Base-by-base conservation (phyloP, 306 rosid species). In the Prunus davidiana region DNA sequence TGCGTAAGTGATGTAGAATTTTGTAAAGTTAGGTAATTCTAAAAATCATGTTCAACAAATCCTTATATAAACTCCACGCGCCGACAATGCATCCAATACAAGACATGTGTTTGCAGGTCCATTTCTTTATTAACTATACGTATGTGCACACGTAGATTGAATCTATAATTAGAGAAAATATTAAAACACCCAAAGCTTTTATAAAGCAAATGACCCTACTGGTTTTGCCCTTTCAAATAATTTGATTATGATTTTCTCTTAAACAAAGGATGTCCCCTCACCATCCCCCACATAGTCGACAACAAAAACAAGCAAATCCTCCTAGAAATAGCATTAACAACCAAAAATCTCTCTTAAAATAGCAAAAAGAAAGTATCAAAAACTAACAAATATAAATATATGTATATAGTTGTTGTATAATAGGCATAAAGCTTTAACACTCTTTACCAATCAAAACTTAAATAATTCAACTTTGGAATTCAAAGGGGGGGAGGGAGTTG, bases 81-180 rank as follows among this genome's bases (percentile, higher is more conserved):
- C 88, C 89, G 96, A 81, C 93, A 85, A 82, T 69, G 62, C 70
- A 79, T 73, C 88, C 78, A 74, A 66, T 76, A 54, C 51, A 81
- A 56, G 83, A 89, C 97, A 82, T 52, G 81, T 87, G 88, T 92
- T 64, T 79, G 24, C 67, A 54, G 58, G 54, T 54, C 70, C 61
- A 45, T 71, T 46, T 43, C 64, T 71, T 45, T 77, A 76, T 64
- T 64, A 19, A 45, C 27, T 79, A 24, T 84, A 79, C 87, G 87
- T 73, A 82, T 65, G 83, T 24, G 68, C 89, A 73, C 84, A 81
- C 88, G 84, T 73, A 81, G 70, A 55, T 20, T 82, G 60, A 80
- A 76, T 79, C 74, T 22, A 47, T 57, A 73, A 83, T 76, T 72
- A 58, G 67, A 50, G 45, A 11, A 41, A 49, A 43, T 38, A 73